Evolutionary conservation across 139 green algal species (phyloP).

Genomic region (Picochlorum sp.): DNA sequence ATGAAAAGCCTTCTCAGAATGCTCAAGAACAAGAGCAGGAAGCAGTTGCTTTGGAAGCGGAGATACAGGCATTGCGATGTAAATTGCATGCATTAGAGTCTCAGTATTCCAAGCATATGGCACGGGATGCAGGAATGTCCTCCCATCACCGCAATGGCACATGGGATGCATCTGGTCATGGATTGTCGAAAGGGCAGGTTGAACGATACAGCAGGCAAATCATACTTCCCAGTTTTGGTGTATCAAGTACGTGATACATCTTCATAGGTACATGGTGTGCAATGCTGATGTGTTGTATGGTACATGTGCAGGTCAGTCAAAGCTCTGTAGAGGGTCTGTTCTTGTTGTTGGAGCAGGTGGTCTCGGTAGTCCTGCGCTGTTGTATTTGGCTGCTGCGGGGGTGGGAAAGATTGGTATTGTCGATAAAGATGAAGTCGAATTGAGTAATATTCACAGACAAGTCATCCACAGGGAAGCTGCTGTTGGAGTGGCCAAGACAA

Average conservation of each 20-base stretch:
- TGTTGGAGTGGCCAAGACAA: constrained; percentile 69
- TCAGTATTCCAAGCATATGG: too few relatives aligned
- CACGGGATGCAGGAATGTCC: too few relatives aligned
- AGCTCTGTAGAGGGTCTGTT: constrained; percentile 50
- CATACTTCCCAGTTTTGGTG: constrained; percentile 70
- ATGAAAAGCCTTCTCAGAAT: too few relatives aligned
- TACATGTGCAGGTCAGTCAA: constrained; percentile 47
- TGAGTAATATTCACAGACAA: constrained; percentile 83
- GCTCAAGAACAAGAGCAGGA: too few relatives aligned
- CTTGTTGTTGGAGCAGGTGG: constrained; percentile 83
- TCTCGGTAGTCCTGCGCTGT: constrained; percentile 67
- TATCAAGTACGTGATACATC: constrained; percentile 6
- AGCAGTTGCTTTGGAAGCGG: too few relatives aligned
- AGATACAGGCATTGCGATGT: too few relatives aligned
- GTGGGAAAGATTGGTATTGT: constrained; percentile 70
- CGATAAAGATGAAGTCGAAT: constrained; percentile 75
- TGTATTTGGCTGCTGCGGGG: constrained; percentile 82
- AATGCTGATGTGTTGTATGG: constrained; percentile 25
- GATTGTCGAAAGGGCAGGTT: constrained; percentile 52
- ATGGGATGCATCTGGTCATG: constrained; percentile 37
- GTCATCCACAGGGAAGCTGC: constrained; percentile 64
- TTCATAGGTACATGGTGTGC: background rate
- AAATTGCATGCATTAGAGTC: too few relatives aligned
- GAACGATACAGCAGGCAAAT: constrained; percentile 79
- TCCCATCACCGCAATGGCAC: too few relatives aligned